Base-by-base conservation (phyloP, 148 eudicot species). In the Fallopia convolvulus region DNA sequence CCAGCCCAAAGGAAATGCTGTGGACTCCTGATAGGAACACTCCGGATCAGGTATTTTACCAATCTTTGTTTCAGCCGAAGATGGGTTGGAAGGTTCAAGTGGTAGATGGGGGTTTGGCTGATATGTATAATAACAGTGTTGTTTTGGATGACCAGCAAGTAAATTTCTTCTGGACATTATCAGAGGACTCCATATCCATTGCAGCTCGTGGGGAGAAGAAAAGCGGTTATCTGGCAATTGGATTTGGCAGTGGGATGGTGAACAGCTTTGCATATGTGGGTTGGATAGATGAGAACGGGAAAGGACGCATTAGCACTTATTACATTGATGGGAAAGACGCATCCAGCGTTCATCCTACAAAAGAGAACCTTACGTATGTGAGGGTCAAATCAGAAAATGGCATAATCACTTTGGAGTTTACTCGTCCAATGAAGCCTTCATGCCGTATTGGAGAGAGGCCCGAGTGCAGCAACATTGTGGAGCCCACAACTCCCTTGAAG, bases 31-130 rank as follows among this genome's bases (percentile, higher is more conserved):
- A 92, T 65, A 83, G 98, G 75, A 94, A 94, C 81, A 94, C 97
- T 21, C 98, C 98, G 0, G 94, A 92, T 80, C 88, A 85, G 41
- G 89, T 94, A 44, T 94, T 85, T 70, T 94, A 92, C 80, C 98
- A 94, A 68, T 92, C 97, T 72, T 83, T 85, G 47, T 94, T 81
- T 75, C 83, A 85, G 20, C 92, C 83, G 74, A 94, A 94, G 76
- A 92, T 94, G 98, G 98, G 98, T 33, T 94, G 98, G 98, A 94
- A 89, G 83, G 89, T 94, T 80, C 93, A 92, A 85, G 98, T 94
- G 61, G 98, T 94, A 66, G 98, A 94, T 83, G 98, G 97, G 41
- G 98, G 98, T 21, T 81, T 94, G 79, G 83, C 92, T 13, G 98
- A 94, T 84, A 94, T 94, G 98, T 94, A 89, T 72, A 94, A 88